These are phyloP conservation scores for Pyrenophora teres DNA, from an alignment of 2,329 filamentous ascomycete genomes.

Conservation along the genomic window DNA sequence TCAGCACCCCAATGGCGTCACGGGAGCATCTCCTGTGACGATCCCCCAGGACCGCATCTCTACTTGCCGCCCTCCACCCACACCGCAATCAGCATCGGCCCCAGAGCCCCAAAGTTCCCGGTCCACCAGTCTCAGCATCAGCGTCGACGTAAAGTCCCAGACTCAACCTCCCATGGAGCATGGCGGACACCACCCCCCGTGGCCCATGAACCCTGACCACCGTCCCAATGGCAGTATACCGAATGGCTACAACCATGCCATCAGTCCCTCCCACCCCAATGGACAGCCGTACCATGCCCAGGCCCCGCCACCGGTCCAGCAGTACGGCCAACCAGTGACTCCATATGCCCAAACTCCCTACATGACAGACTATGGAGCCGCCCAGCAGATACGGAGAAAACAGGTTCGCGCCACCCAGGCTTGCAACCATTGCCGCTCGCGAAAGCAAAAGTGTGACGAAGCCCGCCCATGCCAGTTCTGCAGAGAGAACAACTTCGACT, in stretches of 20 bases:
- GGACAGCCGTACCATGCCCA: slow-evolving; percentile 41
- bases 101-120: slow-evolving; percentile 31
- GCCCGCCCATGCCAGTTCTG: slow-evolving; percentile 62
- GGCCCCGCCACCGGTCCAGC: slow-evolving; percentile 34
- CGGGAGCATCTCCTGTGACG: slow-evolving; percentile 36
- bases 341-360: slow-evolving; percentile 35
- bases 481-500: slow-evolving; percentile 81
- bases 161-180: slow-evolving; percentile 42
- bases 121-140: slow-evolving; percentile 33
- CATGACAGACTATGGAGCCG: slow-evolving; percentile 35
- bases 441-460: slow-evolving; percentile 52
- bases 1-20: slow-evolving; percentile 44
- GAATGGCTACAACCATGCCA: slow-evolving; percentile 40
- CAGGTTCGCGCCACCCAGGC: slow-evolving; percentile 61
- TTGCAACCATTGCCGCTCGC: slow-evolving; percentile 59
- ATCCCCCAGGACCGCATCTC: slow-evolving; percentile 43
- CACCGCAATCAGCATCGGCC: slow-evolving; percentile 34
- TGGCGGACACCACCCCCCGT: slow-evolving; percentile 39
- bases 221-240: slow-evolving; percentile 39
- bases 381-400: slow-evolving; percentile 39
- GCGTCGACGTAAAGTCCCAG: slow-evolving; percentile 36
- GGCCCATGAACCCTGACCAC: slow-evolving; percentile 41
- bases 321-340: slow-evolving; percentile 36
- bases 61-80: slow-evolving; percentile 39
- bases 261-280: slow-evolving; percentile 37